A percentile compares a stretch with the other conserved stretches of the same genome.
Evolutionary conservation across 176 grass and related monocot species (phyloP).

Genomic region (Urochloa ruziziensis): DNA sequence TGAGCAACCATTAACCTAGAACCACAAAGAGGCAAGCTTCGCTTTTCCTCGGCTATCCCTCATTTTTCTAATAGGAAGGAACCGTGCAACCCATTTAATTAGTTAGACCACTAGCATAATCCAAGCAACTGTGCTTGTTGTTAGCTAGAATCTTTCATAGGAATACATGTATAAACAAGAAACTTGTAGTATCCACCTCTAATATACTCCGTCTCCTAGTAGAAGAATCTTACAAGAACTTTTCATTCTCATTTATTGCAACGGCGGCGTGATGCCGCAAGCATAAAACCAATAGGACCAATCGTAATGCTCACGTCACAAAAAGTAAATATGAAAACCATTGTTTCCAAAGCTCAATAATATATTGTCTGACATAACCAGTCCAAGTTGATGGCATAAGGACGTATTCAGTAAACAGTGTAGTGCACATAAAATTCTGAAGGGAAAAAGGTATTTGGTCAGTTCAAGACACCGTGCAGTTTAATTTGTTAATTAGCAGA

Average conservation of each 20-base stretch:
- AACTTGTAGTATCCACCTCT: neutral
- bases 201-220: neutral
- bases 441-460: neutral
- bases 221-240: neutral
- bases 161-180: conserved; percentile 28
- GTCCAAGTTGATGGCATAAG: neutral
- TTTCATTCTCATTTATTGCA: conserved; percentile 9
- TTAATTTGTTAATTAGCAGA: neutral
- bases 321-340: neutral
- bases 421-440: neutral
- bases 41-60: neutral
- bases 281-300: neutral
- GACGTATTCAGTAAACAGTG: neutral
- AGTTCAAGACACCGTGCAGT: neutral
- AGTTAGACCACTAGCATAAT: neutral
- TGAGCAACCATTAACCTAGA: neutral
- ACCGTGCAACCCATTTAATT: neutral
- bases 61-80: neutral
- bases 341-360: neutral
- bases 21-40: conserved; percentile 11
- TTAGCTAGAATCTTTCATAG: neutral
- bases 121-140: conserved; percentile 16
- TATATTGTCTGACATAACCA: neutral
- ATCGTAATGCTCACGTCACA: neutral
- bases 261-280: neutral